Conservation (phyloP, 2,329 filamentous ascomycete genomes). For the Microdochium paspali region DNA sequence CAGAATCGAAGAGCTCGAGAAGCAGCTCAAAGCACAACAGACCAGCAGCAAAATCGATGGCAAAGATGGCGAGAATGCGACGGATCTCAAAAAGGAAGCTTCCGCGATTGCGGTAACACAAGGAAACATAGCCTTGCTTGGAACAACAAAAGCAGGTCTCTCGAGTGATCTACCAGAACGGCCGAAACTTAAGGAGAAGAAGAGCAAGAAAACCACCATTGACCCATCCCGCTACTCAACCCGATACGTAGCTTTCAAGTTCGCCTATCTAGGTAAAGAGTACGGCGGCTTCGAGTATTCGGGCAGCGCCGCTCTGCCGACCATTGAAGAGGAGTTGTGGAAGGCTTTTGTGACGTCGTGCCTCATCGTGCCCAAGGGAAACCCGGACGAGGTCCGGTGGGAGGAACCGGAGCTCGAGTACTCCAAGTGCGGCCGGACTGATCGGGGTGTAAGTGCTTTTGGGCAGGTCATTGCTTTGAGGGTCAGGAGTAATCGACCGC, state of each 20-base stretch:
- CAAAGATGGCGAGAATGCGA: constrained; percentile 12
- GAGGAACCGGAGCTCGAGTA: constrained; percentile 67
- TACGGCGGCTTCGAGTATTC: constrained; percentile 95
- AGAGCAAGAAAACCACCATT: constrained; percentile 36
- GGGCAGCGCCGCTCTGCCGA: constrained; percentile 60
- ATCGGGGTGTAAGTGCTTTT: constrained; percentile 90
- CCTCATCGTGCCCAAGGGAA: constrained; percentile 64
- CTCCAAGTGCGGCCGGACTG: constrained; percentile 89
- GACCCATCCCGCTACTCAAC: constrained; percentile 77
- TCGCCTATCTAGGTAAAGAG: constrained; percentile 82
- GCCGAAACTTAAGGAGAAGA: constrained; percentile 26
- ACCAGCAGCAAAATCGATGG: constrained; percentile 37
- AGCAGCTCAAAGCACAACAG: constrained; percentile 24
- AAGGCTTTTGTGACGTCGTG: constrained; percentile 76
- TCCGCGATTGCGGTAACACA: constrained; percentile 9
- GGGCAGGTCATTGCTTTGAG: constrained; percentile 84
- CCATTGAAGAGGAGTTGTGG: constrained; percentile 91
- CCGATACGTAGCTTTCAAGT: constrained; percentile 79
- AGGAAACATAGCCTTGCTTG: constrained; percentile 8
- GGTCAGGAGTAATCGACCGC: constrained; percentile 69
- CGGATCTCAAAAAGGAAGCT: constrained; percentile 3
- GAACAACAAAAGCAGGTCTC: constrained; percentile 1
- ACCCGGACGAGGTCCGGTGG: constrained; percentile 61
- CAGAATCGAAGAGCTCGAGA: constrained; percentile 59
- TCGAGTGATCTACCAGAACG: neutral